Percentiles rank a stretch among this genome's conserved stretches.
Evolutionary conservation across 495 filamentous ascomycete genomes (phyloP).

Genomic region (Annulohypoxylon maeteangense): DNA sequence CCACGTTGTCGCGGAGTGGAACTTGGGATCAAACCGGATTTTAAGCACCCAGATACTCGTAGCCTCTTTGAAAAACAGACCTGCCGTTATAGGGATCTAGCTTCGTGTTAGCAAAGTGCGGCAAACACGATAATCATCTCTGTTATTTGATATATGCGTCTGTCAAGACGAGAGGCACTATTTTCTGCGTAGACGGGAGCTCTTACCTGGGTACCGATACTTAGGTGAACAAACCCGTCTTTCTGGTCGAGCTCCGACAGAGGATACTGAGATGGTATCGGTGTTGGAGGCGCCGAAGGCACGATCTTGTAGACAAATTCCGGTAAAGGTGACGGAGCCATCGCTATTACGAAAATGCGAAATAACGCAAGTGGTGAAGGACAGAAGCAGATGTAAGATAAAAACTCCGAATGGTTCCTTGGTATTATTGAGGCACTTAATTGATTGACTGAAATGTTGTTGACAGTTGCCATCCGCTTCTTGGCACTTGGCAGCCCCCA

Average conservation of each 20-base stretch:
- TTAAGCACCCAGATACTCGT: constrained; percentile 58
- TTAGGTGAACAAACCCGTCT: constrained; percentile 66
- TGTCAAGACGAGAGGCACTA: not conserved
- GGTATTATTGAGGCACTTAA: not conserved
- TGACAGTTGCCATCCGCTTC: constrained; percentile 11
- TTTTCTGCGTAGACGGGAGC: not conserved
- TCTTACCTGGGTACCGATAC: constrained; percentile 58
- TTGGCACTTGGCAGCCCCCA: constrained; percentile 5
- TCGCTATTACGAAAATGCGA: not conserved
- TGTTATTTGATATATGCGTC: not conserved
- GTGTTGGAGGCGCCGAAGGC: constrained; percentile 54
- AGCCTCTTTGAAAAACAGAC: constrained; percentile 56
- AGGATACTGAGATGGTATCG: constrained; percentile 60
- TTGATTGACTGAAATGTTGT: not conserved
- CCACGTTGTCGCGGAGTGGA: constrained; percentile 57
- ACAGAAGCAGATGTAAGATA: not conserved
- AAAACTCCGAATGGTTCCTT: not conserved
- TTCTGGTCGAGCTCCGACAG: constrained; percentile 61
- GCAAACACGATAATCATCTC: not conserved
- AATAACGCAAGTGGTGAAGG: not conserved
- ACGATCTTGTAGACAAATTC: constrained; percentile 64
- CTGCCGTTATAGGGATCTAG: constrained; percentile 61
- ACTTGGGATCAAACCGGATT: constrained; percentile 50
- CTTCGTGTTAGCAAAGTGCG: not conserved
- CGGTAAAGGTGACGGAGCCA: constrained; percentile 51